These are phyloP conservation scores for Chionographis japonica DNA, from an alignment of 106 monocot species.

Conservation along the genomic window DNA sequence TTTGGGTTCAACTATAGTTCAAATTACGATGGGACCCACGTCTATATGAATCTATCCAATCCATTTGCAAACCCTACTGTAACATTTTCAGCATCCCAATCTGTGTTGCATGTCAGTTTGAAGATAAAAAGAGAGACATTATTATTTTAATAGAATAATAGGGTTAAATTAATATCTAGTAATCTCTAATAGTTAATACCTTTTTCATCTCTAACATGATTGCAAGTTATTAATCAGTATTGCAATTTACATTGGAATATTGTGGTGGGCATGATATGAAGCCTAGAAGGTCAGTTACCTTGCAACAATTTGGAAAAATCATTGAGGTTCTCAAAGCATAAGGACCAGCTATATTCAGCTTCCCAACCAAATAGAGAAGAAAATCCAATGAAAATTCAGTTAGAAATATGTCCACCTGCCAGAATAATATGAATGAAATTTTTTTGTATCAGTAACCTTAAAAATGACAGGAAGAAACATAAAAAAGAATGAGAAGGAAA, in stretches of 20 bases:
- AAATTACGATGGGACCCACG: too few species aligned
- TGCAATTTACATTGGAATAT: background rate
- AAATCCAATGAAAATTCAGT: constrained; percentile 62
- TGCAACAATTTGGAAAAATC: constrained; percentile 79
- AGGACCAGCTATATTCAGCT: constrained; percentile 62
- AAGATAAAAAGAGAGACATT: too few species aligned
- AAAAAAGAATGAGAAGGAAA: constrained; percentile 1
- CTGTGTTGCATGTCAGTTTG: too few species aligned
- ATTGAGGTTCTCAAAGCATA: constrained; percentile 53
- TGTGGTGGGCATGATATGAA: background rate
- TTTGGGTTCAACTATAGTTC: too few species aligned
- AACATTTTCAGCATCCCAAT: too few species aligned
- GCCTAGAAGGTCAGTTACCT: constrained; percentile 33
- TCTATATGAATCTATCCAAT: too few species aligned
- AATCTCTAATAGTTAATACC: too few species aligned
- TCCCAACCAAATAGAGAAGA: constrained; percentile 63
- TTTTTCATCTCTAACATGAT: too few species aligned
- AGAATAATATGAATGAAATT: constrained; percentile 2
- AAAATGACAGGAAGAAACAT: background rate
- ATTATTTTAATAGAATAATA: too few species aligned
- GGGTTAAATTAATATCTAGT: too few species aligned
- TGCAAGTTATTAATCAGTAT: too few species aligned
- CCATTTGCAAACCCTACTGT: too few species aligned
- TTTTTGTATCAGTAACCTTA: background rate
- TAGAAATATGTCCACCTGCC: constrained; percentile 59